Percentiles rank a stretch among this genome's conserved stretches.
phyloP scores from a whole-genome alignment of 495 filamentous ascomycete species.

The Tricharina praecox region DNA sequence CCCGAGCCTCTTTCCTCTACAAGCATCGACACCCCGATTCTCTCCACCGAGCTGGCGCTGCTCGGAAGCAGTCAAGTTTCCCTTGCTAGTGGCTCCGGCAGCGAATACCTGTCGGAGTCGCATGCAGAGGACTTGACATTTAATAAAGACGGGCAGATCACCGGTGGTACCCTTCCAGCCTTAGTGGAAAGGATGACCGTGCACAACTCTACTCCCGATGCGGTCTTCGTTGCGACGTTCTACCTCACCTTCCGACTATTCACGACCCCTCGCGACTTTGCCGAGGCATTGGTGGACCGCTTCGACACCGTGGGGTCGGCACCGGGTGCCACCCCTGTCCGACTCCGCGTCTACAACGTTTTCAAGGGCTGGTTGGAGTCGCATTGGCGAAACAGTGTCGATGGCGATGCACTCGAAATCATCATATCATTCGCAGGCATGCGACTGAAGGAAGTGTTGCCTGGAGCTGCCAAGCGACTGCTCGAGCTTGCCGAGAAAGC shows the following conservation, averaged over 20 bases:
- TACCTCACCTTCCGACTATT: conserved; percentile 96
- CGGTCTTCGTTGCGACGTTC: conserved; percentile 84
- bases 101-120: conserved; percentile 42
- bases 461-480: conserved; percentile 62
- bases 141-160: conserved; percentile 90
- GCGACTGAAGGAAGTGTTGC: conserved; percentile 47
- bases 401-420: conserved; percentile 52
- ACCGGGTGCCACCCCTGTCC: conserved; percentile 52
- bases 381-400: conserved; percentile 74
- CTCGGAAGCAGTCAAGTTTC: conserved; percentile 16
- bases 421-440: conserved; percentile 66
- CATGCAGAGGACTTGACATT: conserved; percentile 77
- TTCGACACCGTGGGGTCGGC: conserved; percentile 82
- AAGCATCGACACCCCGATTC: conserved; percentile 20
- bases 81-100: conserved; percentile 27
- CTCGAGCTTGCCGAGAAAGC: conserved; percentile 67
- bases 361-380: conserved; percentile 96
- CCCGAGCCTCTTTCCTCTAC: conserved; percentile 41
- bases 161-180: conserved; percentile 77
- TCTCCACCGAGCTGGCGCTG: conserved; percentile 15
- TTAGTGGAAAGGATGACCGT: conserved; percentile 86
- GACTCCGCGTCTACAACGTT: conserved; percentile 83
- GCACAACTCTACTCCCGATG: conserved; percentile 82
- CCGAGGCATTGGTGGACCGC: conserved; percentile 64
- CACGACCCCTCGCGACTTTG: conserved; percentile 62